These are phyloP conservation scores for Carex arenaria DNA, from an alignment of 202 grass and related monocot species.

Conservation along the genomic window DNA sequence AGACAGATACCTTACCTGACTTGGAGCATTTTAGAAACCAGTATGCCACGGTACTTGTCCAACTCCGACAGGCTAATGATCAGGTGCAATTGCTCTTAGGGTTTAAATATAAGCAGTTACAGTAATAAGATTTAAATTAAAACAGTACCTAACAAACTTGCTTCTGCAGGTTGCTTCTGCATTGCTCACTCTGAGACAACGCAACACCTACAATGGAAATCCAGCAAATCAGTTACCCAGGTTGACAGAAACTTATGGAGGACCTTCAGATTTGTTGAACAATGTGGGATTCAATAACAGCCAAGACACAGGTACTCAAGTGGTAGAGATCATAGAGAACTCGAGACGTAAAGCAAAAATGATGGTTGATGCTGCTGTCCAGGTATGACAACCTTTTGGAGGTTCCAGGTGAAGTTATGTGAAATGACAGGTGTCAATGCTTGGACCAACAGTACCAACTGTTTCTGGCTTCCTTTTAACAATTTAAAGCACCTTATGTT, in stretches of 20 bases:
- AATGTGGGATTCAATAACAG: conserved; percentile 40
- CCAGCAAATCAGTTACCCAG: conserved; percentile 46
- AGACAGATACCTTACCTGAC: conserved; percentile 67
- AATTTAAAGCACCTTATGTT: background rate
- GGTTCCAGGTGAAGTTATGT: conserved; percentile 13
- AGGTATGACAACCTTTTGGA: conserved; percentile 45
- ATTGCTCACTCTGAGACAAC: conserved; percentile 75
- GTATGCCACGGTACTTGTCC: conserved; percentile 95
- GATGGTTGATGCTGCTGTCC: conserved; percentile 94
- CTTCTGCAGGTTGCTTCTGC: conserved; percentile 64
- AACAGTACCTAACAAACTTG: background rate
- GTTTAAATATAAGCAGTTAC: background rate
- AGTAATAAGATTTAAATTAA: background rate
- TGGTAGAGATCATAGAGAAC: conserved; percentile 84
- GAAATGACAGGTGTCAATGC: background rate
- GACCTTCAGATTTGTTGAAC: conserved; percentile 45
- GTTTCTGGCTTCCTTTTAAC: background rate
- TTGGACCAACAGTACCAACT: background rate
- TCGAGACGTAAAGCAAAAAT: conserved; percentile 69
- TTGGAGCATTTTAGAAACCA: conserved; percentile 87
- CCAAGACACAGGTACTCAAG: conserved; percentile 84
- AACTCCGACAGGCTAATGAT: conserved; percentile 95
- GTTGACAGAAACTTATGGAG: conserved; percentile 55
- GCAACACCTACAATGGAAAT: conserved; percentile 82
- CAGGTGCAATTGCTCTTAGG: conserved; percentile 40